These are phyloP conservation scores for Flaveria robusta DNA, from an alignment of 129 eudicot genomes.

Conservation along the genomic window DNA sequence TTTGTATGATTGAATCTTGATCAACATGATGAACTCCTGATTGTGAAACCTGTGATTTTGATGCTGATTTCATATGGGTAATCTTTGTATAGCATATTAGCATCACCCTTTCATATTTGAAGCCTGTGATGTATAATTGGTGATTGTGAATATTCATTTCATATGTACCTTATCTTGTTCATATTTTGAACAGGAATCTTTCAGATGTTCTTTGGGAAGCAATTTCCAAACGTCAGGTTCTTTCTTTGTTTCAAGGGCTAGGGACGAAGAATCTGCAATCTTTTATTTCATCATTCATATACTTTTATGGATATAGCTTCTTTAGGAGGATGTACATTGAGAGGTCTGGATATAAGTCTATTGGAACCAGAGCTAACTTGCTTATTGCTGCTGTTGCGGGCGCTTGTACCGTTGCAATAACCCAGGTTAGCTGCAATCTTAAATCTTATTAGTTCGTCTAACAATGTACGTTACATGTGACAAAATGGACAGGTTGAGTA, in stretches of 20 bases:
- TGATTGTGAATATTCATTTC: neutral
- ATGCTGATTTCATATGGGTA: neutral
- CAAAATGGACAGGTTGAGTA: neutral
- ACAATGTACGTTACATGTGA: neutral
- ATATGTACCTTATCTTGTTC: neutral
- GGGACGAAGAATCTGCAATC: slow-evolving; percentile 91
- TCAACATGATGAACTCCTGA: neutral
- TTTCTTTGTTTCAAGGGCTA: slow-evolving; percentile 88
- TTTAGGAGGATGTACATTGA: slow-evolving; percentile 76
- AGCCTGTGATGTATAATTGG: no score
- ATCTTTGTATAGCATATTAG: neutral
- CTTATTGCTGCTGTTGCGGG: slow-evolving; percentile 92
- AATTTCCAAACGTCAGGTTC: slow-evolving; percentile 66
- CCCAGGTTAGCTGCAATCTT: slow-evolving; percentile 55
- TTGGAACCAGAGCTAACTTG: slow-evolving; percentile 82
- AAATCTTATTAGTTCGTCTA: neutral
- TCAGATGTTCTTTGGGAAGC: slow-evolving; percentile 93
- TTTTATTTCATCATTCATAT: slow-evolving; percentile 66
- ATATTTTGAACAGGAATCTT: slow-evolving; percentile 56
- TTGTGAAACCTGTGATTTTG: neutral
- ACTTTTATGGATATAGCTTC: slow-evolving; percentile 90
- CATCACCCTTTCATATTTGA: no score
- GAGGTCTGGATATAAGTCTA: slow-evolving; percentile 64
- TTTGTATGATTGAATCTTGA: neutral
- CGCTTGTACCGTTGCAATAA: slow-evolving; percentile 74